Evolutionary conservation across 208 protist genomes (phyloP).

Genomic region (Novymonas esmeraldas): DNA sequence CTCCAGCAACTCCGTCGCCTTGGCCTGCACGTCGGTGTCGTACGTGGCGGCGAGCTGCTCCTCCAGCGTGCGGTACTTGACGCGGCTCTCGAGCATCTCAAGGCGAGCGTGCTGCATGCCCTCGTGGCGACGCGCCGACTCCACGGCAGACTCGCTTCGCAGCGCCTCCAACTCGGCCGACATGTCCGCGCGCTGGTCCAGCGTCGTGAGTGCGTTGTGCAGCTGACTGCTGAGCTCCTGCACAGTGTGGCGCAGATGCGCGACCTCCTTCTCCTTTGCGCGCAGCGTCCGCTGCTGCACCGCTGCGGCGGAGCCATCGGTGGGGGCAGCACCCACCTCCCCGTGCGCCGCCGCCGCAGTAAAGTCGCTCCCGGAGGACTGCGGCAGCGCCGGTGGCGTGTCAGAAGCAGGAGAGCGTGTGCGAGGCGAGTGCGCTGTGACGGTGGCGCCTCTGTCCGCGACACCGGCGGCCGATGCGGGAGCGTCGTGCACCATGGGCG

Average conservation of each 20-base stretch:
- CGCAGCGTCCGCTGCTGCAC: constrained; percentile 12
- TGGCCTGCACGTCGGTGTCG: constrained; percentile 54
- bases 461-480: background rate
- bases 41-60: constrained; percentile 40
- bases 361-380: background rate
- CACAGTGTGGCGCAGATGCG: constrained; percentile 55
- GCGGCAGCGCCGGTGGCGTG: background rate
- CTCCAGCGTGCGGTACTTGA: constrained; percentile 65
- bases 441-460: background rate
- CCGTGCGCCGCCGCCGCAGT: background rate
- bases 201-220: constrained; percentile 50
- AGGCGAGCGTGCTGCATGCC: constrained; percentile 40
- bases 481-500: background rate
- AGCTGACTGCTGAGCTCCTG: constrained; percentile 61
- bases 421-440: background rate
- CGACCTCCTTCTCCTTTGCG: constrained; percentile 49
- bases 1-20: constrained; percentile 70
- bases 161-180: constrained; percentile 54
- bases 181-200: constrained; percentile 53
- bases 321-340: background rate
- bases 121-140: constrained; percentile 29
- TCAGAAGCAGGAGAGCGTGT: background rate
- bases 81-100: constrained; percentile 78
- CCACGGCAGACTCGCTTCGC: constrained; percentile 28
- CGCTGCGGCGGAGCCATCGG: background rate